phyloP scores from a whole-genome alignment of 805 yeast species.

The Saccharomycopsis fibuligera region DNA sequence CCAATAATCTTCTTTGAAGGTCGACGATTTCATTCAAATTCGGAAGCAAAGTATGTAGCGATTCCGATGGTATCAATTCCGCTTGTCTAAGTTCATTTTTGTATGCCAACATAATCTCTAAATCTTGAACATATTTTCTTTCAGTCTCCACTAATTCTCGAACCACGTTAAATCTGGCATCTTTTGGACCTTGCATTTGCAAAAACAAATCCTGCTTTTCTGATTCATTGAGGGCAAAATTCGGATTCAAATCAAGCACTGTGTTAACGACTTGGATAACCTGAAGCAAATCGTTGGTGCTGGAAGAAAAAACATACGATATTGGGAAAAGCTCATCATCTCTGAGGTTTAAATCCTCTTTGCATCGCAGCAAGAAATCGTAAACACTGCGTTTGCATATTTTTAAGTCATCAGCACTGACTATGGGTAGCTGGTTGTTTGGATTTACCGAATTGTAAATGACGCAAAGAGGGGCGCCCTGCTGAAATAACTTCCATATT shows the following conservation, averaged over 20 bases:
- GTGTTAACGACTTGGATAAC: slow-evolving; percentile 67
- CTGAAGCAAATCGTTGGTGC: slow-evolving; percentile 68
- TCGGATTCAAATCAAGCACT: slow-evolving; percentile 50
- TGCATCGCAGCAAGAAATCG: slow-evolving; percentile 83
- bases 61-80: slow-evolving; percentile 70
- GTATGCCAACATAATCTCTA: slow-evolving; percentile 67
- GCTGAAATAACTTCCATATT: slow-evolving; percentile 80
- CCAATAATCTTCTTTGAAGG: slow-evolving; percentile 82
- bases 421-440: slow-evolving; percentile 50
- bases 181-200: slow-evolving; percentile 28
- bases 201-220: slow-evolving; percentile 22
- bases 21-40: slow-evolving; percentile 78
- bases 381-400: slow-evolving; percentile 85
- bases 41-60: slow-evolving; percentile 77
- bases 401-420: slow-evolving; percentile 73
- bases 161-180: slow-evolving; percentile 69
- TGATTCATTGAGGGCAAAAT: slow-evolving; percentile 26
- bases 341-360: slow-evolving; percentile 61
- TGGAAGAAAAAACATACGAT: slow-evolving; percentile 80
- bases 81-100: slow-evolving; percentile 59
- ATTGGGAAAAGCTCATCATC: slow-evolving; percentile 86
- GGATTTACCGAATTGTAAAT: slow-evolving; percentile 69
- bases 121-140: slow-evolving; percentile 85
- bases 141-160: slow-evolving; percentile 85
- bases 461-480: slow-evolving; percentile 87